Conservation (phyloP, 768 basidiomycete genomes). For the Holtermannia corniformis region DNA sequence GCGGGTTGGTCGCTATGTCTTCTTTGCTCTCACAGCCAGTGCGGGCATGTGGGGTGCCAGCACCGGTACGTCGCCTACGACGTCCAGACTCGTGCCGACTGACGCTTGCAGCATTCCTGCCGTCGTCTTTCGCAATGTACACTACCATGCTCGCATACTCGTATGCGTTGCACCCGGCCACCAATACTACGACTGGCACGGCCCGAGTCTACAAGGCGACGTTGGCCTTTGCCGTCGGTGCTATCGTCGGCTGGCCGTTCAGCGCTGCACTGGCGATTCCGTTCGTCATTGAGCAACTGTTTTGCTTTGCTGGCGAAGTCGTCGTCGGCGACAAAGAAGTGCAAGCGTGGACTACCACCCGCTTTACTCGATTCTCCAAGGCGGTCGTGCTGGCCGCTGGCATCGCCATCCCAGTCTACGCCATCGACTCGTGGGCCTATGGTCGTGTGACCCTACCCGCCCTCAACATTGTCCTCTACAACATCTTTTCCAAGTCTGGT, state of each 20-base stretch:
- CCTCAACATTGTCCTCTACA: constrained; percentile 90
- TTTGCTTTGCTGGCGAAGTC: constrained; percentile 60
- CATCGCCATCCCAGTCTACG: constrained; percentile 58
- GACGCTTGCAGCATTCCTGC: constrained; percentile 67
- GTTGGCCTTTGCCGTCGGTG: constrained; percentile 64
- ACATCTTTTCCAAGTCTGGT: constrained; percentile 67
- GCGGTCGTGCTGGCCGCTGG: constrained; percentile 14
- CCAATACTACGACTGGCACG: constrained; percentile 47
- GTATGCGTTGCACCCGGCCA: constrained; percentile 45
- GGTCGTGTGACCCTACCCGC: constrained; percentile 69
- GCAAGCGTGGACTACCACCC: constrained; percentile 8
- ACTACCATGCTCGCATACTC: constrained; percentile 68
- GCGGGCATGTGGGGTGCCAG: constrained; percentile 95
- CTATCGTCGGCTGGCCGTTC: constrained; percentile 94
- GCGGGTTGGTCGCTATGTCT: constrained; percentile 81
- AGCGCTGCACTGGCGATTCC: constrained; percentile 77
- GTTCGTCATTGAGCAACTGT: constrained; percentile 81
- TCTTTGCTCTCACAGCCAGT: constrained; percentile 74
- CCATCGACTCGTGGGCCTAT: constrained; percentile 77
- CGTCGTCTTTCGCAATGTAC: constrained; percentile 93
- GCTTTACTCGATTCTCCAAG: constrained; percentile 24
- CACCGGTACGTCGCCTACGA: constrained; percentile 49
- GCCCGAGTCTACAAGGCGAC: constrained; percentile 58
- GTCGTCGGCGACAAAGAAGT: constrained; percentile 20
- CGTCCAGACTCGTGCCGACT: not conserved